phyloP scores from a whole-genome alignment of 2,329 filamentous ascomycete species.

The Ceratocystis smalleyi region DNA sequence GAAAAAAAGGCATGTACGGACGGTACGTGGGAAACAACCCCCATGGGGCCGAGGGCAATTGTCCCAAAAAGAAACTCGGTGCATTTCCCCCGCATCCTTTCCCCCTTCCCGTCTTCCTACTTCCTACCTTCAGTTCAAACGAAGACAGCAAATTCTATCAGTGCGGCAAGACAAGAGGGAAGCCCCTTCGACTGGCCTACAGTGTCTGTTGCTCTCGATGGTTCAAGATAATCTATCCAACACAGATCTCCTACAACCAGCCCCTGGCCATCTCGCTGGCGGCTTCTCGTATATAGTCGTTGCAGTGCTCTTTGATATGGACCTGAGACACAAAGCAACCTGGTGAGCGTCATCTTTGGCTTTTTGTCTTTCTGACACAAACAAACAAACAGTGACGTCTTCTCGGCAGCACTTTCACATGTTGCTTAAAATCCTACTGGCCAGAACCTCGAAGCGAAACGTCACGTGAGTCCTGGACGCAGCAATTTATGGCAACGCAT shows the following conservation, averaged over 20 bases:
- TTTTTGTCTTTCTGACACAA: background rate
- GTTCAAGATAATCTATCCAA: too few species aligned
- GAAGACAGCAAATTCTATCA: background rate
- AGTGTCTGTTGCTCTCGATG: too few species aligned
- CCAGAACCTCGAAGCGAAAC: background rate
- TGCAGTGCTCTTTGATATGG: too few species aligned
- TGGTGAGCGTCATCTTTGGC: too few species aligned
- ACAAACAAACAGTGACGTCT: background rate
- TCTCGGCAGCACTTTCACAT: background rate
- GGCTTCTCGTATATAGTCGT: too few species aligned
- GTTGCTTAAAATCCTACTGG: background rate
- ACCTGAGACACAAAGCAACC: too few species aligned
- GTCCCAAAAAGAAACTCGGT: background rate
- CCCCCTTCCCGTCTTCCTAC: background rate
- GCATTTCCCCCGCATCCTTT: background rate
- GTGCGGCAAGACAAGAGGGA: background rate
- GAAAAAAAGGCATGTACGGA: constrained; percentile 1
- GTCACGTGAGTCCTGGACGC: background rate
- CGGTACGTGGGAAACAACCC: background rate
- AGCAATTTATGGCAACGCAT: background rate
- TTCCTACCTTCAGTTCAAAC: background rate
- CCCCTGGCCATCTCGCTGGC: too few species aligned
- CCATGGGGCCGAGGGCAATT: constrained; percentile 4
- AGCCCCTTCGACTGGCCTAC: background rate
- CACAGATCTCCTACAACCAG: too few species aligned